Percentiles rank a stretch among this genome's conserved stretches.
phyloP scores from a whole-genome alignment of 1,139 yeast species.

The Meyerozyma smithsonii region DNA sequence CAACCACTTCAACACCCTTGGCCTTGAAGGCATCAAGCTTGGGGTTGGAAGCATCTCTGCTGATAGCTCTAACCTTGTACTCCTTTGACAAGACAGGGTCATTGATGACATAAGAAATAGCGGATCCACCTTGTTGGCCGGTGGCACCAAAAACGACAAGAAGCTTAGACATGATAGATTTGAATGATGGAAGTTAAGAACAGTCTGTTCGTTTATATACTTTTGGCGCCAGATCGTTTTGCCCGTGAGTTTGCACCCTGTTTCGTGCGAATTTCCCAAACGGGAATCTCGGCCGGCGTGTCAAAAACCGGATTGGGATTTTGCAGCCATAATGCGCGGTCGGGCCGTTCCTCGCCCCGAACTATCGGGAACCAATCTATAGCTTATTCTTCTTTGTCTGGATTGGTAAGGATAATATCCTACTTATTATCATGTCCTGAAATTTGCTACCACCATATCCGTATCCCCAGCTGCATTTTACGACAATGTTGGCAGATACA shows the following conservation, averaged over 20 bases:
- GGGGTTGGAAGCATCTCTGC: conserved; percentile 6
- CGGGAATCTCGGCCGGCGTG: background rate
- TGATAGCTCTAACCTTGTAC: conserved; percentile 9
- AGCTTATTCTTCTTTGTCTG: no score
- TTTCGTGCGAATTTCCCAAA: background rate
- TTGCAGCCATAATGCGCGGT: background rate
- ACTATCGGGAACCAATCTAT: no score
- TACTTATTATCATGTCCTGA: no score
- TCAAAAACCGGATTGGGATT: background rate
- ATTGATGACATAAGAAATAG: conserved; percentile 5
- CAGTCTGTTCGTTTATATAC: background rate
- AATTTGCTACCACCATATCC: no score
- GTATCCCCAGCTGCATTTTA: no score
- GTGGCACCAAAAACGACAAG: conserved; percentile 10
- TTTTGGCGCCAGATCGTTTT: no score
- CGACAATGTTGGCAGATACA: no score
- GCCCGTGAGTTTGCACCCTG: no score
- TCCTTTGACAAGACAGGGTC: conserved; percentile 5
- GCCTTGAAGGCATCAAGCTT: conserved; percentile 4
- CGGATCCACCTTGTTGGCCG: conserved; percentile 11
- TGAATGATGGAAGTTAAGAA: background rate
- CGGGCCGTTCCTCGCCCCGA: no score
- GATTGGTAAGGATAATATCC: no score
- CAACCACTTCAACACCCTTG: conserved; percentile 9
- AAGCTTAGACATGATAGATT: background rate